Evolutionary conservation across 441 rosid genomes (phyloP), one percentile per base, ranked within the genome.

Genomic region (Theobroma grandiflorum): DNA sequence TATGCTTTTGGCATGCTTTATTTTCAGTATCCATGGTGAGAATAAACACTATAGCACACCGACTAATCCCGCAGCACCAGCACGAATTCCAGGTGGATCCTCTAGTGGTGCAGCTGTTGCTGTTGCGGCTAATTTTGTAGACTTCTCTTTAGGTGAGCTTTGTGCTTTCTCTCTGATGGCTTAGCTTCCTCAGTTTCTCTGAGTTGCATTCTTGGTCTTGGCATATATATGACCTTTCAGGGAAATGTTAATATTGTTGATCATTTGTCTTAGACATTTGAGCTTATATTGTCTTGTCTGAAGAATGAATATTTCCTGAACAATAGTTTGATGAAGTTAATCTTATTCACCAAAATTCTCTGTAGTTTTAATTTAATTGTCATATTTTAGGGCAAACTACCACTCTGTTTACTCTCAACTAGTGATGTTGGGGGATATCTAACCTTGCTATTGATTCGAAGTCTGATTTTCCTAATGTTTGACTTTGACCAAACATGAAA

Each of bases 61-160:
- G 18, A 89, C 92, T 74, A 92, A 92, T 86, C 96, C 96, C 82
- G 88, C 86, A 9, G 87, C 86, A 52, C 86, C 87, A 66, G 65
- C 88, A 79, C 85, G 89, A 82, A 86, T 91, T 73, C 90, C 96
- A 2, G 94, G 96, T 75, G 96, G 96, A 73, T 84, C 94, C 71
- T 89, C 84, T 80, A 90, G 96, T 81, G 96, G 94, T 70, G 94
- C 96, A 82, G 93, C 94, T 43, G 88, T 92, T 72, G 77, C 92
- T 16, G 96, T 92, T 12, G 94, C 96, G 4, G 90, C 93, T 72
- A 84, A 86, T 12, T 80, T 92, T 77, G 91, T 90, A 52, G 94
- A 91, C 78, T 92, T 91, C 82, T 87, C 96, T 11, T 82, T 92
- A 83, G 96, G 96, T 90, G 68, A 78, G 83, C 72, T 18, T 57